A percentile compares a stretch with the other conserved stretches of the same genome.
These are phyloP conservation scores for Croton setiger DNA, from an alignment of 441 rosid species.

Conservation along the genomic window DNA sequence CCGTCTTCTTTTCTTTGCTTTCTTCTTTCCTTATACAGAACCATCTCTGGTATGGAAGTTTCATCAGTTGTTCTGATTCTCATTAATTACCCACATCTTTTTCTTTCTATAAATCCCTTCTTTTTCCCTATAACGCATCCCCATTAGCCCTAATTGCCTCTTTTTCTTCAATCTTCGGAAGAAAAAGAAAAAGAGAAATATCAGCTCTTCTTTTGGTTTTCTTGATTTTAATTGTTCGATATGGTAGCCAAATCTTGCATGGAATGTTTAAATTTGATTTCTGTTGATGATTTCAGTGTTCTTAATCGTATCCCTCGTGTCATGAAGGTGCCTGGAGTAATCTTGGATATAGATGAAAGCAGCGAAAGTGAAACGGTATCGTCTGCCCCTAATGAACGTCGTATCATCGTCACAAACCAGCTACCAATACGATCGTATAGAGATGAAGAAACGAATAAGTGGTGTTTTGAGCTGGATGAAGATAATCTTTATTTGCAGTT, in stretches of 20 bases:
- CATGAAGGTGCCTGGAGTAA: constrained; percentile 45
- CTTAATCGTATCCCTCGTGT: constrained; percentile 52
- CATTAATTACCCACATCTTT: neutral
- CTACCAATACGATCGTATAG: constrained; percentile 47
- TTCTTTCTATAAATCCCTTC: constrained; percentile 3
- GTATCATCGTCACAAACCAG: constrained; percentile 66
- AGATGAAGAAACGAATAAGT: constrained; percentile 32
- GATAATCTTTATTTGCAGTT: constrained; percentile 54
- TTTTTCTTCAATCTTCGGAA: neutral
- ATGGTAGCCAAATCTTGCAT: constrained; percentile 55
- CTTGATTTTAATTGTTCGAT: neutral
- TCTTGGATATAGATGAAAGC: constrained; percentile 34
- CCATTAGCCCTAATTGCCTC: neutral
- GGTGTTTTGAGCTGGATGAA: constrained; percentile 58
- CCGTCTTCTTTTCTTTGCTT: constrained; percentile 29
- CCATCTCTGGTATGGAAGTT: constrained; percentile 30
- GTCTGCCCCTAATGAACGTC: constrained; percentile 23
- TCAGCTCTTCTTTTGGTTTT: neutral
- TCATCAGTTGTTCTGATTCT: constrained; percentile 19
- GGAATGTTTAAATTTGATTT: constrained; percentile 50
- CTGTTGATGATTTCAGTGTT: constrained; percentile 54
- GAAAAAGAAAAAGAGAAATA: too few species aligned
- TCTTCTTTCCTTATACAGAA: constrained; percentile 18
- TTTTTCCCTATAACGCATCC: neutral
- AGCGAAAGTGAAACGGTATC: constrained; percentile 14